A percentile compares a stretch with the other conserved stretches of the same genome.
phyloP scores from a whole-genome alignment of 371 early-diverging fungal species.

The Blakeslea trispora region DNA sequence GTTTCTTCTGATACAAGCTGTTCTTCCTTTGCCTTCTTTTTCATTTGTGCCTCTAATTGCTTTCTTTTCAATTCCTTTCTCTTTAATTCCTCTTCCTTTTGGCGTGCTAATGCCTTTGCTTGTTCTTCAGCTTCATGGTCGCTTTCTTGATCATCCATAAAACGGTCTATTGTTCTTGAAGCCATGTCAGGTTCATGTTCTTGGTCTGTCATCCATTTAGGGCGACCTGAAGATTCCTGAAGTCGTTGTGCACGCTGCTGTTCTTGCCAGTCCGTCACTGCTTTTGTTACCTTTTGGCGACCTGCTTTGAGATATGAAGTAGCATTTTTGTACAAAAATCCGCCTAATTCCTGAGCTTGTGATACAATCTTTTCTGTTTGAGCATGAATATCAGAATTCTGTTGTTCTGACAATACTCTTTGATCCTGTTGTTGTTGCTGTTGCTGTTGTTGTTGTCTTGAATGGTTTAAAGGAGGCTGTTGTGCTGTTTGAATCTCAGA shows the following conservation, averaged over 20 bases:
- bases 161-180: constrained; percentile 21
- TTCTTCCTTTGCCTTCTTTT: constrained; percentile 7
- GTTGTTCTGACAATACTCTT: too few relatives aligned
- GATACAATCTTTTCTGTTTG: constrained; percentile 66
- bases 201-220: constrained; percentile 21
- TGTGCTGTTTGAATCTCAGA: constrained; percentile 29
- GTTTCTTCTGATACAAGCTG: constrained; percentile 32
- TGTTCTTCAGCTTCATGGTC: constrained; percentile 12
- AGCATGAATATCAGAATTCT: constrained; percentile 37
- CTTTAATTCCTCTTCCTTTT: too few relatives aligned
- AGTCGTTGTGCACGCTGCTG: constrained; percentile 40
- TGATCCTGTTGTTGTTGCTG: constrained; percentile 7
- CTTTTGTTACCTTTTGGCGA: constrained; percentile 64
- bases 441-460: constrained; percentile 5
- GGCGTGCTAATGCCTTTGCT: constrained; percentile 3
- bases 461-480: constrained; percentile 12
- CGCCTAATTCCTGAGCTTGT: constrained; percentile 73
- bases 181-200: neutral
- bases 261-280: constrained; percentile 67
- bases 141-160: constrained; percentile 35
- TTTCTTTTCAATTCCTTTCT: constrained; percentile 12
- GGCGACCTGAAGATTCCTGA: constrained; percentile 24
- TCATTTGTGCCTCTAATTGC: constrained; percentile 29
- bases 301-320: constrained; percentile 70
- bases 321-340: constrained; percentile 71